Conservation (phyloP, 2,329 filamentous ascomycete genomes). For the Ophiosphaerella herpotricha region DNA sequence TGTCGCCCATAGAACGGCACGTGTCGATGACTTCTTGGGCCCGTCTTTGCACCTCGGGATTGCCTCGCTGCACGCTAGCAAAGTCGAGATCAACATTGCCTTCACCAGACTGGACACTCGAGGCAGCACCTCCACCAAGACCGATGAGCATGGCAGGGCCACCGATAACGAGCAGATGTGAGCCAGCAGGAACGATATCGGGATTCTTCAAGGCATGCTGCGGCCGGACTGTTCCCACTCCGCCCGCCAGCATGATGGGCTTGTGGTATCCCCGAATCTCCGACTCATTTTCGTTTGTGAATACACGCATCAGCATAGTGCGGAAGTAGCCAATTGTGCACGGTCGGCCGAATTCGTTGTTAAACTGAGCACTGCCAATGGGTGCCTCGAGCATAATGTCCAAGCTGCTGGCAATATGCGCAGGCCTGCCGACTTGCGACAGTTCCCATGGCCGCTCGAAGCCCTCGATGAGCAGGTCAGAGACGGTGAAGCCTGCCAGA, state of each 20-base stretch:
- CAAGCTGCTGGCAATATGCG: constrained; percentile 88
- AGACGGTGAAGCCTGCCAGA: constrained; percentile 91
- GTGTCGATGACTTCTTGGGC: constrained; percentile 98
- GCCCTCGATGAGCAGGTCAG: constrained; percentile 87
- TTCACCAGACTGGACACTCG: constrained; percentile 85
- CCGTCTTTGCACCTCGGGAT: constrained; percentile 92
- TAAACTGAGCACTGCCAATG: constrained; percentile 92
- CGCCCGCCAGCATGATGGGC: constrained; percentile 97
- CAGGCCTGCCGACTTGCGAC: constrained; percentile 79
- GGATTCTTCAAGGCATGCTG: constrained; percentile 87
- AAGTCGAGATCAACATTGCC: constrained; percentile 93
- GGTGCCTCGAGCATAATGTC: constrained; percentile 98
- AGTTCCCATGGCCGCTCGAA: constrained; percentile 86
- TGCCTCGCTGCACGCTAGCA: constrained; percentile 94
- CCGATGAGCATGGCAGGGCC: constrained; percentile 98
- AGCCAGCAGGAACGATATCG: constrained; percentile 79
- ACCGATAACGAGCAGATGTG: constrained; percentile 88
- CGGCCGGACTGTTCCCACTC: constrained; percentile 88
- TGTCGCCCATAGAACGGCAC: constrained; percentile 79
- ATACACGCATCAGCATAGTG: constrained; percentile 76
- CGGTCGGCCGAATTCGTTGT: constrained; percentile 95
- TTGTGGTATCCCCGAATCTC: constrained; percentile 95
- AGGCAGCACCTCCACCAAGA: constrained; percentile 91
- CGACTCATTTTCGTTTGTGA: constrained; percentile 62
- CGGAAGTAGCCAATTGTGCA: constrained; percentile 89